Percentiles rank a stretch among this genome's conserved stretches.
phyloP scores from a whole-genome alignment of 2,329 filamentous ascomycete species.

The Neonectria neomacrospora region DNA sequence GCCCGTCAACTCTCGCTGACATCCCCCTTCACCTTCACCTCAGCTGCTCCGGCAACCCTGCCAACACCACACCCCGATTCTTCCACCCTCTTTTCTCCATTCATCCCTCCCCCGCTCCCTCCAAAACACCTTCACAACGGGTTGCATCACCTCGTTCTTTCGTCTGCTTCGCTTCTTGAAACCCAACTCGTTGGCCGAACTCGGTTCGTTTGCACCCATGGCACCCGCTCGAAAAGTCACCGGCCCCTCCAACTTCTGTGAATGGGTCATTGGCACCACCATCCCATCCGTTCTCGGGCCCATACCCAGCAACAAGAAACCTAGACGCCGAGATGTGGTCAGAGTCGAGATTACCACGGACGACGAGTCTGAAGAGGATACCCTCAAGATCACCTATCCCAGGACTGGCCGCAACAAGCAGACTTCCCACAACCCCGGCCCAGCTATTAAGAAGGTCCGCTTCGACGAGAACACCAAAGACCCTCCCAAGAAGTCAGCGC shows the following conservation, averaged over 20 bases:
- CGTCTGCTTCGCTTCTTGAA: background rate
- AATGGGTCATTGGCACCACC: slow-evolving; percentile 55
- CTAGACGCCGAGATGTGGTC: slow-evolving; percentile 48
- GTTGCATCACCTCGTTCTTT: background rate
- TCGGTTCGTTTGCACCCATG: slow-evolving; percentile 22
- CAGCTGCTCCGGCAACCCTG: background rate
- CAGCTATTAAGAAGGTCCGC: slow-evolving; percentile 55
- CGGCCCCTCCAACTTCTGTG: slow-evolving; percentile 48
- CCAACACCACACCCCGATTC: background rate
- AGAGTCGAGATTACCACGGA: slow-evolving; percentile 60
- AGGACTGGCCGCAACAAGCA: slow-evolving; percentile 45
- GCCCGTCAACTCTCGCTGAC: background rate
- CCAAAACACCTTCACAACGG: background rate
- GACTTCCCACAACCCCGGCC: slow-evolving; percentile 11
- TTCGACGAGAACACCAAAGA: slow-evolving; percentile 50
- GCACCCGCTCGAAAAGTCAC: slow-evolving; percentile 33
- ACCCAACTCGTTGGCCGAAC: background rate
- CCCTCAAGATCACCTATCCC: slow-evolving; percentile 61
- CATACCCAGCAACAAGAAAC: slow-evolving; percentile 41
- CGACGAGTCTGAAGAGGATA: slow-evolving; percentile 62
- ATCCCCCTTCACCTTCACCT: background rate
- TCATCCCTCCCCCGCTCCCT: background rate
- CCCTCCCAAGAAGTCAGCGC: slow-evolving; percentile 39
- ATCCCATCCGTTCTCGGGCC: slow-evolving; percentile 47
- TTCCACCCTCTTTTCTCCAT: background rate